A percentile compares a stretch with the other conserved stretches of the same genome.
These are phyloP conservation scores for Coemansia sp. DNA, from an alignment of 192 early-diverging fungal species.

Conservation along the genomic window DNA sequence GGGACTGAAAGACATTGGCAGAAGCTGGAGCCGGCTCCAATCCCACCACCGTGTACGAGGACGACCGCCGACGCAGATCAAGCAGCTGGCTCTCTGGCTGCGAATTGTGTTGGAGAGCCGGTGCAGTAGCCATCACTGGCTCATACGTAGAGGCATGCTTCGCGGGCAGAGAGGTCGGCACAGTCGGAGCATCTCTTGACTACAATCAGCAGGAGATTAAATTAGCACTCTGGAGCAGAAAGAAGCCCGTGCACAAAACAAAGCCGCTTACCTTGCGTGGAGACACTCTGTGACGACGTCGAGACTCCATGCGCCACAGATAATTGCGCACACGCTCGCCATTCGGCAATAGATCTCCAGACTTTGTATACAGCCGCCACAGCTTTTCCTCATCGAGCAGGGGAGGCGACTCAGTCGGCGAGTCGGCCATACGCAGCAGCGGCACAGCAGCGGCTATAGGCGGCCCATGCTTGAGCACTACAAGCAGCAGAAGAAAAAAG, in stretches of 20 bases:
- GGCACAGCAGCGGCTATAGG: conserved; percentile 5
- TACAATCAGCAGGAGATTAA: background rate
- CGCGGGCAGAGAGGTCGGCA: background rate
- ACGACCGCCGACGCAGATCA: conserved; percentile 31
- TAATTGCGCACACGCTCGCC: conserved; percentile 45
- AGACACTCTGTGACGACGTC: background rate
- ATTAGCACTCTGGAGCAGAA: background rate
- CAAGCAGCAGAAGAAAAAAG: background rate
- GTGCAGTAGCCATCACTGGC: background rate
- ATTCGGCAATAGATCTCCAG: conserved; percentile 34
- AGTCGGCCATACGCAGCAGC: conserved; percentile 9
- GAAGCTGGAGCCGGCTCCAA: background rate
- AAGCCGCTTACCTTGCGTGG: conserved; percentile 12
- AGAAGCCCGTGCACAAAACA: background rate
- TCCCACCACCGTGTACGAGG: conserved; percentile 34
- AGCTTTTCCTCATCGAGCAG: conserved; percentile 26
- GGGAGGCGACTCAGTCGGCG: background rate
- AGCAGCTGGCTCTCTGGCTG: conserved; percentile 10
- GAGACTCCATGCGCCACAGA: conserved; percentile 50
- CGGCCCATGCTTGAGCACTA: conserved; percentile 35
- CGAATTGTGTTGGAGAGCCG: background rate
- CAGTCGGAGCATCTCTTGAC: background rate
- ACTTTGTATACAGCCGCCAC: conserved; percentile 35
- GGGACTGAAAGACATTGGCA: background rate
- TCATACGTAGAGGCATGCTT: background rate